Base-by-base conservation (phyloP, 2,329 filamentous ascomycete genomes). In the Pseudovirgaria hyperparasitica region DNA sequence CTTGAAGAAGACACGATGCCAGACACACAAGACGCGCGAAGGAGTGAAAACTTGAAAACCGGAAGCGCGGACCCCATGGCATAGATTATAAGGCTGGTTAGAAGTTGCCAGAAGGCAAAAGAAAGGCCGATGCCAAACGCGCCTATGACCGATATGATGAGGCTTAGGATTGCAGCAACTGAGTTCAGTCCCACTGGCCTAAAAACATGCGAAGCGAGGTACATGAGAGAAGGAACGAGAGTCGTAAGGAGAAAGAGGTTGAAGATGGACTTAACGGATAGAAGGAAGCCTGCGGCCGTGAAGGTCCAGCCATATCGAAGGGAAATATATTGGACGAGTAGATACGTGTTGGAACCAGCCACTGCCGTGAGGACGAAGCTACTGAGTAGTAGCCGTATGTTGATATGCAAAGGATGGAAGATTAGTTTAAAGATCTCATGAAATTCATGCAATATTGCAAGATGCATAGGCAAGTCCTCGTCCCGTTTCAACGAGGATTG, bases 271-370 rank as follows among this genome's bases (percentile, higher is more conserved):
- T 55, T 54, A 8, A 47, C 43, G 4, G 50, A 54, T 3, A 55
- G 43, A 32, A 54, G 45, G 21, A 50, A 54, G 6, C 52, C 51
- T 7, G 48, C 48, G 30, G 48, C 34, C 19, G 48, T 45, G 24
- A 54, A 53, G 1, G 41, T 52, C 49, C 50, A 52, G n/a, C 43
- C 38, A 17, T 54, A 55, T 16, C 52, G 38, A 28, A 53, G 53
- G 6, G 51, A 54, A 9, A 54, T 55, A 23, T 54, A 55, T 22
- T 52, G 49, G 0, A 52, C 46, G 2, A 54, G 41, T 2, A 55
- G 36, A 19, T 53, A 51, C 1, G 50, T 54, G 18, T 54, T 50
- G 2, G 50, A 53, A 23, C 51, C 54, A 5, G 52, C 52, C 5
- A 55, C 40, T 1, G 48, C 47, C 0, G 50, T 52, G 6, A 54